phyloP scores from a whole-genome alignment of 495 filamentous ascomycete genomes.

The Penicillium goetzii region DNA sequence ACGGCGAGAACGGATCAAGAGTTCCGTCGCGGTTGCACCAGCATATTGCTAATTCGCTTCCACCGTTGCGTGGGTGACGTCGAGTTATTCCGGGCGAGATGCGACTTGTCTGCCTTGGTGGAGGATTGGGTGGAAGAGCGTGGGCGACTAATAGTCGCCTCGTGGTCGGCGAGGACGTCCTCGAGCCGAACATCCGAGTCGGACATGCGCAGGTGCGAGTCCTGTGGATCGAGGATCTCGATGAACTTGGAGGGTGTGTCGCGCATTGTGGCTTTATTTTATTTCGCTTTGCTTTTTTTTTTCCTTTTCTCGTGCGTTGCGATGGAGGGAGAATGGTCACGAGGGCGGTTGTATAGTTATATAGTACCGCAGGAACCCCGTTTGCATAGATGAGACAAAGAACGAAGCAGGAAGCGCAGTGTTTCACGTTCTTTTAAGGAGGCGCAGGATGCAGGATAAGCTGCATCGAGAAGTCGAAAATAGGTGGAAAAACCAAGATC shows the following conservation, averaged over 20 bases:
- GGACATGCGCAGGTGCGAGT: conserved; percentile 39
- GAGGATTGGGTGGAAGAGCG: conserved; percentile 49
- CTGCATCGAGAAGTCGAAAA: neutral
- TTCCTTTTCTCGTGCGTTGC: neutral
- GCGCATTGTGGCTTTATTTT: conserved; percentile 35
- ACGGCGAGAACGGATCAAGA: conserved; percentile 14
- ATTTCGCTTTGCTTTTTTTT: neutral
- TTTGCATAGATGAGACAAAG: conserved; percentile 16
- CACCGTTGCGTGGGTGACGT: conserved; percentile 43
- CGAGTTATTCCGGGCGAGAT: conserved; percentile 29
- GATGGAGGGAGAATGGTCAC: neutral
- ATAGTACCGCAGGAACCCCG: neutral
- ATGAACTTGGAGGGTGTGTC: conserved; percentile 52
- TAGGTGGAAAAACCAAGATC: neutral
- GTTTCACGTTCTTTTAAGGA: conserved; percentile 10
- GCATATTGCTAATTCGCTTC: conserved; percentile 47
- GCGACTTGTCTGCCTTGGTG: conserved; percentile 36
- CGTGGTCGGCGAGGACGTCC: conserved; percentile 52
- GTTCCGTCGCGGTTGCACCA: conserved; percentile 35
- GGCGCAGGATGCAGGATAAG: neutral
- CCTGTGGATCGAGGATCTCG: conserved; percentile 50
- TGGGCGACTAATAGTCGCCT: conserved; percentile 46
- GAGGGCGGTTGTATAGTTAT: neutral
- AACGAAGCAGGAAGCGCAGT: conserved; percentile 29
- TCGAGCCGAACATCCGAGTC: conserved; percentile 53